Base-by-base conservation (phyloP, 2,329 filamentous ascomycete species). In the Alternaria ethzedia region DNA sequence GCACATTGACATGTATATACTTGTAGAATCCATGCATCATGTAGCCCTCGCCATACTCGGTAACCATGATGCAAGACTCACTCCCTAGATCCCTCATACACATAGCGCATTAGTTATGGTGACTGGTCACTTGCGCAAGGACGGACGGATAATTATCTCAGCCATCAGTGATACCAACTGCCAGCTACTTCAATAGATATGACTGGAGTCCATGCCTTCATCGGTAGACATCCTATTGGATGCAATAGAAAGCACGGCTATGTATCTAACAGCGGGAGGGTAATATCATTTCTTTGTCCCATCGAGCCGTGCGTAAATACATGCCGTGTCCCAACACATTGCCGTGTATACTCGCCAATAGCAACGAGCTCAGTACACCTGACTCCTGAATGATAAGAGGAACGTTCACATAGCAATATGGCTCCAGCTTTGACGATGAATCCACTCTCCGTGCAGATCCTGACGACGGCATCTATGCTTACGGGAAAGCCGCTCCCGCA, bases 11-110 rank as follows among this genome's bases (percentile, higher is more conserved):
- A 9, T 36, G 0, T 0, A 36, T 36, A n/a, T 2, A 36, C 0
- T 36, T 0, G 2, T 36, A 36, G 0, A 36, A 36, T 2, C 4
- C 8, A 36, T 0, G 32, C 4, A 10, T 0, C 32, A 36, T 36
- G 7, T 1, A 36, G 15, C 0, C 32, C 32, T 36, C 0, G 7
- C 32, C 32, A 9, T n/a, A 1, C 15, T 36, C 1, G 32, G 0
- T 5, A 36, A 36, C 3, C 32, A 36, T 36, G 32, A 36, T n/a
- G 15, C 4, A 0, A 3, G n/a, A 36, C 0, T 0, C 32, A 36
- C 7, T n/a, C 4, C 32, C 4, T 36, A n/a, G 0, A 5, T 3
- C 4, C 32, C 1, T 9, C 32, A 36, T 36, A 36, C 32, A 36
- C 15, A 41, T 41, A 41, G 36, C 36, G n/a, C 36, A 11, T 2